phyloP scores from a whole-genome alignment of 352 stramenopile genomes.

The Peronospora destructor region DNA sequence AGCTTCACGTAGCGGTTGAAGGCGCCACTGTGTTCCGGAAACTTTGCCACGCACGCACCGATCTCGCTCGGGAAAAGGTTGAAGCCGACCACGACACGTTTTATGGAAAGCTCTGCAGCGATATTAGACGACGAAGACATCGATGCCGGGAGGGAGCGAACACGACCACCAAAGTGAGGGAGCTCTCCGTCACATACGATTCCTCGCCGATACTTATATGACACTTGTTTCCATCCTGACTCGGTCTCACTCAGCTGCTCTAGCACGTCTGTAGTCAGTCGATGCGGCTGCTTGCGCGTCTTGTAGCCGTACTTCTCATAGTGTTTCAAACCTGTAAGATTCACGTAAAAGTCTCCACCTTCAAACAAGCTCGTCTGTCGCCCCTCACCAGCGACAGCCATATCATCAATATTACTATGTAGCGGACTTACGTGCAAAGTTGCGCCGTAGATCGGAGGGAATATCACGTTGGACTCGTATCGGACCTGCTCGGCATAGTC shows the following conservation, averaged over 20 bases:
- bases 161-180: conserved; percentile 57
- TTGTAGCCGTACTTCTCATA: conserved; percentile 67
- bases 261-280: conserved; percentile 44
- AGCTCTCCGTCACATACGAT: conserved; percentile 69
- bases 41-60: conserved; percentile 48
- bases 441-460: conserved; percentile 64
- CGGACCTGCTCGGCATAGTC: conserved; percentile 69
- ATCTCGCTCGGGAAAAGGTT: conserved; percentile 70
- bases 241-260: conserved; percentile 27
- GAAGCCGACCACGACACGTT: conserved; percentile 70
- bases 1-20: conserved; percentile 77
- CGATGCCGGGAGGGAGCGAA: conserved; percentile 34
- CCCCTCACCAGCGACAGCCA: background rate
- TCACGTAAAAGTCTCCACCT: conserved; percentile 58
- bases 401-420: conserved; percentile 6
- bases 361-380: conserved; percentile 23
- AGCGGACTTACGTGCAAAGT: conserved; percentile 69
- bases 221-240: conserved; percentile 35
- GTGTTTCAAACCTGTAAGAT: conserved; percentile 40
- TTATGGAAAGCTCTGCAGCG: conserved; percentile 16
- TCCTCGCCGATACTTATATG: conserved; percentile 50
- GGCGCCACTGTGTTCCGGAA: conserved; percentile 55
- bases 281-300: conserved; percentile 32
- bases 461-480: conserved; percentile 65
- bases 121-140: background rate